These are phyloP conservation scores for Arachis monticola DNA, from an alignment of 331 rosid genomes.

Conservation along the genomic window DNA sequence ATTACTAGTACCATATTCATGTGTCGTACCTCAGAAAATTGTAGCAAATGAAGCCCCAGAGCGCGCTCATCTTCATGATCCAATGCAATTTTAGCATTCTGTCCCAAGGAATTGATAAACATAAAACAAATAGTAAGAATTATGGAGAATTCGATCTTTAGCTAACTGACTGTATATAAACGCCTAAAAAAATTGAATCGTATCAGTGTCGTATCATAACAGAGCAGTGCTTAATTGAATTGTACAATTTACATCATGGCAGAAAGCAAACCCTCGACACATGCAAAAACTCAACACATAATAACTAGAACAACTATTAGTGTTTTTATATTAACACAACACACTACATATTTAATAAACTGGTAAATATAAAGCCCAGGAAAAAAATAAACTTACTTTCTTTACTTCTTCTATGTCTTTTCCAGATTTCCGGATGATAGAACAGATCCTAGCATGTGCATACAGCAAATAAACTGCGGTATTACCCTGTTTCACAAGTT, in stretches of 20 bases:
- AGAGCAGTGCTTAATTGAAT: slow-evolving; percentile 7
- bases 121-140: slow-evolving; percentile 12
- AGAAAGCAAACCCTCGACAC: slow-evolving; percentile 9
- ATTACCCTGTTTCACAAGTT: slow-evolving; percentile 73
- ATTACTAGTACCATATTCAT: not conserved
- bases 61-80: slow-evolving; percentile 83
- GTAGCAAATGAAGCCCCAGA: slow-evolving; percentile 84
- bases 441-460: slow-evolving; percentile 96
- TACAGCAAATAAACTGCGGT: slow-evolving; percentile 95
- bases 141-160: slow-evolving; percentile 15
- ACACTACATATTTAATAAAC: slow-evolving; percentile 9
- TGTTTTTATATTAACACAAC: not conserved
- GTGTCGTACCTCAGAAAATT: slow-evolving; percentile 82
- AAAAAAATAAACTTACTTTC: slow-evolving; percentile 58
- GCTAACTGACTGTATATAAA: slow-evolving; percentile 6
- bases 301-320: not conserved
- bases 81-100: slow-evolving; percentile 70
- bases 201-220: not conserved
- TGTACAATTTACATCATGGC: not conserved
- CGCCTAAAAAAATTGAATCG: not conserved
- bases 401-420: slow-evolving; percentile 78
- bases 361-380: not conserved
- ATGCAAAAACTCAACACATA: not conserved
- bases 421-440: slow-evolving; percentile 92
- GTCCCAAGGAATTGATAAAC: slow-evolving; percentile 39